A percentile compares a stretch with the other conserved stretches of the same genome.
Conservation (phyloP, 202 grass and related monocot species). For the Thinopyrum obtusiflorum region DNA sequence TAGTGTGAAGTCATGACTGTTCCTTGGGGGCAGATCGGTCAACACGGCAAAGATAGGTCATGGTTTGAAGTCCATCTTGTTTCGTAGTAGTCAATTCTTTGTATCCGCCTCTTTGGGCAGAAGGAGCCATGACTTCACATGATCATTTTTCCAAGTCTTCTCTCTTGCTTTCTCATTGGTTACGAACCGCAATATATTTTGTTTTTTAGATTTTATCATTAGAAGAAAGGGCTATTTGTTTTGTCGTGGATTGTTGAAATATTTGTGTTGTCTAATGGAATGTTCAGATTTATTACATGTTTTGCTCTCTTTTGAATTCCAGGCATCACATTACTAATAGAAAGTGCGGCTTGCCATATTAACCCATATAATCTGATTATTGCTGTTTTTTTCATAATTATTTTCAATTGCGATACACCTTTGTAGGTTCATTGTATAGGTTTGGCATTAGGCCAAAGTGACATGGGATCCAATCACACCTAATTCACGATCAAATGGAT, state of each 20-base stretch:
- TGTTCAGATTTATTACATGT: neutral
- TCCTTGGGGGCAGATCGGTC: slow-evolving; percentile 17
- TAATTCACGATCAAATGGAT: neutral
- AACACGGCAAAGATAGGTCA: slow-evolving; percentile 31
- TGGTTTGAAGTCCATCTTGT: slow-evolving; percentile 25
- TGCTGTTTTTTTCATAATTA: neutral
- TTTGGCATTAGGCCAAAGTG: neutral
- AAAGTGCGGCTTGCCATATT: neutral
- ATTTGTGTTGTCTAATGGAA: neutral
- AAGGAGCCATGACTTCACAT: slow-evolving; percentile 21
- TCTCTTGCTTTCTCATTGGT: neutral
- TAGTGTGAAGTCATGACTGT: slow-evolving; percentile 21
- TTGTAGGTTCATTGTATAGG: neutral
- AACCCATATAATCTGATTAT: neutral
- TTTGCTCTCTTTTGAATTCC: neutral
- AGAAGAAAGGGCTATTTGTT: neutral
- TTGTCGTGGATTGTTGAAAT: neutral
- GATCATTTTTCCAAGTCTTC: neutral
- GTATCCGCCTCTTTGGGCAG: neutral
- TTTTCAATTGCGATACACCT: neutral
- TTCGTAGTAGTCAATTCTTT: slow-evolving; percentile 22
- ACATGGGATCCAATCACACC: slow-evolving; percentile 22
- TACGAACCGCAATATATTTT: neutral
- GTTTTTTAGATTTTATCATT: neutral
- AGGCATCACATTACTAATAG: neutral